Percentiles rank a stretch among this genome's conserved stretches.
phyloP scores from a whole-genome alignment of 2,329 filamentous ascomycete species.

The Teratosphaeriaceae sp. region DNA sequence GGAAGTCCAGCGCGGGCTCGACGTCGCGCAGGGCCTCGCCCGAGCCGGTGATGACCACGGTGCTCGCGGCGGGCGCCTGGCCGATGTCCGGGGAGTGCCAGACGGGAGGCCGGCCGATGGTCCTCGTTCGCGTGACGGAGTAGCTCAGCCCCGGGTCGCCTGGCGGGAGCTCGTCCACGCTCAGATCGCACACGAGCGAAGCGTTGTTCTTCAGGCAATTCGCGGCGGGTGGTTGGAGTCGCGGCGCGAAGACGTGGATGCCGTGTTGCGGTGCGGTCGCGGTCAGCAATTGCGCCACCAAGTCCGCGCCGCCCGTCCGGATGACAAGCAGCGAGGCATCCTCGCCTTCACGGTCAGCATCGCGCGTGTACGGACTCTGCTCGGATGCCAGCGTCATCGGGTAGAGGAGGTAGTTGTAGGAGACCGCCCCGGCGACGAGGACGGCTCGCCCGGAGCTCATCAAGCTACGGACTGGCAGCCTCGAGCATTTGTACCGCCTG shows the following conservation, averaged over 20 bases:
- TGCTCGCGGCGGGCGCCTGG: slow-evolving; percentile 16
- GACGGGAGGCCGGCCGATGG: slow-evolving; percentile 20
- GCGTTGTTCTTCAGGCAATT: slow-evolving; percentile 25
- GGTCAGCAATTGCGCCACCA: slow-evolving; percentile 29
- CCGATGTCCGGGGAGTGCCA: slow-evolving; percentile 25
- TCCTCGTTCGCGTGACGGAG: slow-evolving; percentile 17
- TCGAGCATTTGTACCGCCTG: background rate
- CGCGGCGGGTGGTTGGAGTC: slow-evolving; percentile 18
- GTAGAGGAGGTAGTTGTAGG: slow-evolving; percentile 28
- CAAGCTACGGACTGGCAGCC: background rate
- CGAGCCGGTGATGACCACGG: slow-evolving; percentile 28
- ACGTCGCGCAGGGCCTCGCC: slow-evolving; percentile 25
- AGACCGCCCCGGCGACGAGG: slow-evolving; percentile 27
- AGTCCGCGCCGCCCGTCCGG: slow-evolving; percentile 24
- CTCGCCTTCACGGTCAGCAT: slow-evolving; percentile 10
- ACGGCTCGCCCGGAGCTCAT: slow-evolving; percentile 22
- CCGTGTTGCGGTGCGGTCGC: slow-evolving; percentile 25
- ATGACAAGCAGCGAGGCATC: slow-evolving; percentile 23
- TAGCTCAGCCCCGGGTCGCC: slow-evolving; percentile 3
- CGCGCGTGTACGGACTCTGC: background rate
- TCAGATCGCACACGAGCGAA: slow-evolving; percentile 24
- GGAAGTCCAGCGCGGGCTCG: slow-evolving; percentile 28
- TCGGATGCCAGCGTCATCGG: slow-evolving; percentile 16
- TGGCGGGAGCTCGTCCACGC: slow-evolving; percentile 4
- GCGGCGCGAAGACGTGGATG: slow-evolving; percentile 23